Evolutionary conservation across 2,329 filamentous ascomycete genomes (phyloP).

Genomic region (Aspergillus latus): DNA sequence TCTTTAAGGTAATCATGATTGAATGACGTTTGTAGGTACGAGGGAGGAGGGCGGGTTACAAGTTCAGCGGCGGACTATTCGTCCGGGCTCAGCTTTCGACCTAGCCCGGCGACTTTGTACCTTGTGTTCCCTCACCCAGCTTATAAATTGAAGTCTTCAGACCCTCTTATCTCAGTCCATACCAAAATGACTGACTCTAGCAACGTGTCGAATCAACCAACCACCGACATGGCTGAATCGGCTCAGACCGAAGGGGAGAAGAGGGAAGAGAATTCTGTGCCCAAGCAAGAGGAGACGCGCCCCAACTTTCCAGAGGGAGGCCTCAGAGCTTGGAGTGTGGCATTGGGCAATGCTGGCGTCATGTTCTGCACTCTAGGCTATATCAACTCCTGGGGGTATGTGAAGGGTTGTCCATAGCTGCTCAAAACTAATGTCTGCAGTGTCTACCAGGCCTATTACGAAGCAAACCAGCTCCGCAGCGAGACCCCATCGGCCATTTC

Average conservation of each 20-base stretch:
- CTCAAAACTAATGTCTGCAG: background rate
- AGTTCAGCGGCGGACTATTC: background rate
- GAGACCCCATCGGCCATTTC: conserved; percentile 40
- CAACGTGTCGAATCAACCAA: background rate
- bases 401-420: background rate
- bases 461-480: conserved; percentile 28
- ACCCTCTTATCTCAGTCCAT: background rate
- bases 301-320: conserved; percentile 13
- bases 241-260: background rate
- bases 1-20: too few relatives aligned
- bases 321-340: conserved; percentile 11
- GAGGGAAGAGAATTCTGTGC: background rate
- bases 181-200: background rate
- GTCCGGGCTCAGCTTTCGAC: background rate
- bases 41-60: too few relatives aligned
- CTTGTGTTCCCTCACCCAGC: background rate
- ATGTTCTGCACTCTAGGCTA: conserved; percentile 17
- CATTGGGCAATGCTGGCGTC: conserved; percentile 12
- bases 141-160: background rate
- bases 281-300: background rate
- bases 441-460: conserved; percentile 48
- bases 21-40: too few relatives aligned
- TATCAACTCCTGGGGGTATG: conserved; percentile 17
- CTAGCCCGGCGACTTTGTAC: background rate
- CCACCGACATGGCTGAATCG: background rate